These are phyloP conservation scores for Papiliotrema terrestris DNA, from an alignment of 1,284 basidiomycete genomes.

Conservation along the genomic window DNA sequence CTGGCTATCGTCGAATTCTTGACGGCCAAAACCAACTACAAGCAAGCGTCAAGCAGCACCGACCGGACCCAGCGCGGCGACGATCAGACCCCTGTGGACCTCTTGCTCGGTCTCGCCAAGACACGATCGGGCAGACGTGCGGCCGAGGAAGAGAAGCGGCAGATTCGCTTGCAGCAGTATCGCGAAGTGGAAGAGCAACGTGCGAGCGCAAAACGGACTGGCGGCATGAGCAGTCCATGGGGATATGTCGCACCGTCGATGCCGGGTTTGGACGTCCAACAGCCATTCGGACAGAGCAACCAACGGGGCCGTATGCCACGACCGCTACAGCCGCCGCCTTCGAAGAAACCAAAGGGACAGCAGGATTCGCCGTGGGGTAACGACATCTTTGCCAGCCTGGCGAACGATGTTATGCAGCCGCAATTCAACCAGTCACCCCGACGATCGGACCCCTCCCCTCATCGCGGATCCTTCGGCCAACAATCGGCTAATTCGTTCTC, in stretches of 20 bases:
- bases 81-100: constrained; percentile 44
- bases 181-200: constrained; percentile 40
- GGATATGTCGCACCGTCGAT: constrained; percentile 47
- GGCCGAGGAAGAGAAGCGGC: constrained; percentile 45
- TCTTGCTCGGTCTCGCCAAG: constrained; percentile 43
- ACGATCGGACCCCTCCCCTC: neutral
- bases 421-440: neutral
- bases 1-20: constrained; percentile 50
- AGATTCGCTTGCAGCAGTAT: constrained; percentile 41
- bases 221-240: constrained; percentile 35
- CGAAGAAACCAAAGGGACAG: constrained; percentile 16
- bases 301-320: constrained; percentile 25
- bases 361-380: constrained; percentile 7
- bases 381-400: constrained; percentile 1
- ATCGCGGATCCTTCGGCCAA: neutral
- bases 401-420: constrained; percentile 2
- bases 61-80: constrained; percentile 15
- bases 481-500: neutral
- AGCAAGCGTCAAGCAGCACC: constrained; percentile 10
- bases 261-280: constrained; percentile 47
- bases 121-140: constrained; percentile 43
- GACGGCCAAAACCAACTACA: constrained; percentile 38
- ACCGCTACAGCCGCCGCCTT: constrained; percentile 41
- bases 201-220: constrained; percentile 16
- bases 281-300: constrained; percentile 36